phyloP scores from a whole-genome alignment of 306 rosid species.

The Cucurbita pepo region DNA sequence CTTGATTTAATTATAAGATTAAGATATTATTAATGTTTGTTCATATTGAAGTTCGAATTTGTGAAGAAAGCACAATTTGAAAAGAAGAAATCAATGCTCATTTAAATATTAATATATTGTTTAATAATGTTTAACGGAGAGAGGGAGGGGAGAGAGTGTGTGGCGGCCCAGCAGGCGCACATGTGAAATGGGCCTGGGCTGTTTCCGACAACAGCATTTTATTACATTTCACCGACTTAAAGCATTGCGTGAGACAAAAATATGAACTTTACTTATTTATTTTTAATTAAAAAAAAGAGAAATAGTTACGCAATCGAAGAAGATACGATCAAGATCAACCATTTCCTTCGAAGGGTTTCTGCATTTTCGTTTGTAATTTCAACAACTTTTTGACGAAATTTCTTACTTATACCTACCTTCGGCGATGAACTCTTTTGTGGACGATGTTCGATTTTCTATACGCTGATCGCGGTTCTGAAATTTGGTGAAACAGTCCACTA shows the following conservation, averaged over 20 bases:
- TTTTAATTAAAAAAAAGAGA: not conserved
- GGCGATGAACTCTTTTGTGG: not conserved
- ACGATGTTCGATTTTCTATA: not conserved
- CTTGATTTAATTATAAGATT: too few species aligned
- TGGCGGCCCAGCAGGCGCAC: not conserved
- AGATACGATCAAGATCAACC: conserved; percentile 5
- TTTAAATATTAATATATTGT: too few species aligned
- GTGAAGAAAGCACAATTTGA: too few species aligned
- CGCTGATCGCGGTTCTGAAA: not conserved
- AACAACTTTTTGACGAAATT: not conserved
- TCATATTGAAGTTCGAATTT: too few species aligned
- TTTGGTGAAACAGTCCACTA: not conserved
- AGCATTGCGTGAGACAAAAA: not conserved
- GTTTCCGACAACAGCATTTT: not conserved
- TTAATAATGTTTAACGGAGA: too few species aligned
- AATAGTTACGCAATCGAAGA: conserved; percentile 2
- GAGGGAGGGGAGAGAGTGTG: not conserved
- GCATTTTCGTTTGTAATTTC: not conserved
- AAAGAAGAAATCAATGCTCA: too few species aligned
- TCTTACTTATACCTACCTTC: not conserved
- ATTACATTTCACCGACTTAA: not conserved
- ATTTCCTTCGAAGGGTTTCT: conserved; percentile 4
- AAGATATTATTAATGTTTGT: too few species aligned
- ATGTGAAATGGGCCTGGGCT: conserved; percentile 5
- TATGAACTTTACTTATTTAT: not conserved